Evolutionary conservation across 148 eudicot genomes (phyloP).

Genomic region (Camellia lanceoleosa): DNA sequence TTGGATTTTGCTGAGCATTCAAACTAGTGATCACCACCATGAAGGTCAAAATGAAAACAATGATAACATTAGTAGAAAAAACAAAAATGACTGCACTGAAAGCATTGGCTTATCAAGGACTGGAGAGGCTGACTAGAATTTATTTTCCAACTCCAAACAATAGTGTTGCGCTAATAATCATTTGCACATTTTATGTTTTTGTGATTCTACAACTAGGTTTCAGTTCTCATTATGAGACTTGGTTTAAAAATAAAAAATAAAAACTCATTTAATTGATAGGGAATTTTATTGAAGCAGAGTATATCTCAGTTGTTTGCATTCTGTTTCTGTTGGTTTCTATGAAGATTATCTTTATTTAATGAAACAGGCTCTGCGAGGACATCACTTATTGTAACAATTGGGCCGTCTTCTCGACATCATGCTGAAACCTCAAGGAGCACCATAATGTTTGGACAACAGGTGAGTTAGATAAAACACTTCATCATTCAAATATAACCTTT

Average conservation of each 20-base stretch:
- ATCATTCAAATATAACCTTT: background rate
- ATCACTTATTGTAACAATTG: constrained; percentile 80
- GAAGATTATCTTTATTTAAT: constrained; percentile 16
- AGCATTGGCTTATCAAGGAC: background rate
- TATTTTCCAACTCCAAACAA: background rate
- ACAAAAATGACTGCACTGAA: background rate
- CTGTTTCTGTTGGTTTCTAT: constrained; percentile 8
- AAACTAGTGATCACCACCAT: too few species aligned
- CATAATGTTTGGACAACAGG: constrained; percentile 93
- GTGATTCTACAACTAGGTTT: background rate
- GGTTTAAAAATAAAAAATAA: background rate
- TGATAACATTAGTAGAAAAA: too few species aligned
- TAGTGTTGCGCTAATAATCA: background rate
- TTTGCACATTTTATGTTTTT: background rate
- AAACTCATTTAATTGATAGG: background rate
- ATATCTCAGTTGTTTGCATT: background rate
- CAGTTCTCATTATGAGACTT: background rate
- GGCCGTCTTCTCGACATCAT: constrained; percentile 90
- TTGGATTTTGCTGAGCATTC: too few species aligned
- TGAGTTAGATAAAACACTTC: constrained; percentile 30
- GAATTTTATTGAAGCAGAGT: background rate
- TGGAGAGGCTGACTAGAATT: background rate
- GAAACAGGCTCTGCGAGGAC: constrained; percentile 88
- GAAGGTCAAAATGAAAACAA: too few species aligned
- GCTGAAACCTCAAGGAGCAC: constrained; percentile 85